phyloP scores from a whole-genome alignment of 75 land plant genomes.

The Cupressus sempervirens region DNA sequence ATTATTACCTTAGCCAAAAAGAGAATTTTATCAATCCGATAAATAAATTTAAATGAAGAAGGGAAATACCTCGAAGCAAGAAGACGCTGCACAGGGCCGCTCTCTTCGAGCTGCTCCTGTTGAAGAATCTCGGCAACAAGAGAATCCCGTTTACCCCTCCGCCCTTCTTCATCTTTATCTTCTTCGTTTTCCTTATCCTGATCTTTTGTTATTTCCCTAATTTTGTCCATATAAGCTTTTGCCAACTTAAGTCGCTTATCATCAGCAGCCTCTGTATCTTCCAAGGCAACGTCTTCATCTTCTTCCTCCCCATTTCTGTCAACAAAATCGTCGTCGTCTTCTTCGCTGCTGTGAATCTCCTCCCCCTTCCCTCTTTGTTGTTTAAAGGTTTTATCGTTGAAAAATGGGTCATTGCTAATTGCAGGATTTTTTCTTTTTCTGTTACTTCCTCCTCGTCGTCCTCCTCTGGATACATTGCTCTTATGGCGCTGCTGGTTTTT shows the following conservation, averaged over 20 bases:
- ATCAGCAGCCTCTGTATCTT: conserved; percentile 53
- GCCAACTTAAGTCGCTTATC: conserved; percentile 68
- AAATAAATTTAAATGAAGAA: too few species aligned
- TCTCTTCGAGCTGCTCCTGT: conserved; percentile 75
- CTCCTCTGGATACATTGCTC: background rate
- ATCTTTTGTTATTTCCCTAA: conserved; percentile 30
- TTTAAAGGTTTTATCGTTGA: background rate
- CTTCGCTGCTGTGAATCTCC: too few species aligned
- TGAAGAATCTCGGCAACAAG: conserved; percentile 63
- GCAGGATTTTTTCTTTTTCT: background rate
- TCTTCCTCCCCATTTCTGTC: background rate
- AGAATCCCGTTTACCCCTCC: conserved; percentile 49
- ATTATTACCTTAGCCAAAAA: background rate
- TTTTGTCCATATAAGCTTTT: conserved; percentile 39
- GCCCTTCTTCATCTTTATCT: too few species aligned
- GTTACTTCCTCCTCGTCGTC: background rate
- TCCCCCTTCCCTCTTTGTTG: conserved; percentile 9
- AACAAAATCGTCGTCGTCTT: conserved; percentile 1
- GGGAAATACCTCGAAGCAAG: conserved; percentile 61
- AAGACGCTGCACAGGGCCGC: conserved; percentile 54
- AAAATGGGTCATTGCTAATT: conserved; percentile 5
- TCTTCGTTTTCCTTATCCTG: conserved; percentile 35
- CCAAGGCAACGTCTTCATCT: conserved; percentile 31
- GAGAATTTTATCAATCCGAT: too few species aligned
- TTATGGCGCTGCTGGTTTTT: background rate